Evolutionary conservation across 129 eudicot species (phyloP).

Genomic region (Cynara cardunculus): DNA sequence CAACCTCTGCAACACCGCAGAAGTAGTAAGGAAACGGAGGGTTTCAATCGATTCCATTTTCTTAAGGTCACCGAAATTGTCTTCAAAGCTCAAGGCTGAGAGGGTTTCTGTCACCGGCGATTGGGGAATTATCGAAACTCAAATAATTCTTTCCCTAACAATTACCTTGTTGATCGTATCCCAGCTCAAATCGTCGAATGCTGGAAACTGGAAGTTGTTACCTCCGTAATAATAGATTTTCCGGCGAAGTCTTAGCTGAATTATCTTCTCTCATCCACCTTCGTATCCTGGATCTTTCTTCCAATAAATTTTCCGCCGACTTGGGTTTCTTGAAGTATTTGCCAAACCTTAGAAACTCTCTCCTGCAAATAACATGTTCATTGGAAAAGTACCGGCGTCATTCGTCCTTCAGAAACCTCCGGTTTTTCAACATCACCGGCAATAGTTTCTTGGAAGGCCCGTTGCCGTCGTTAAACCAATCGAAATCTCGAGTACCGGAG

Average conservation of each 20-base stretch:
- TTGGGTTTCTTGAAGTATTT: conserved; percentile 58
- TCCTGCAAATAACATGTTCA: conserved; percentile 60
- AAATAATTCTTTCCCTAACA: conserved; percentile 53
- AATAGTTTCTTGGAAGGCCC: conserved; percentile 55
- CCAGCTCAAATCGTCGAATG: conserved; percentile 53
- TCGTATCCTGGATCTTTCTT: conserved; percentile 53
- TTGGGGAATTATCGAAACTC: conserved; percentile 59
- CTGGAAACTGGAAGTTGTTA: conserved; percentile 57
- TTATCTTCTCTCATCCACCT: conserved; percentile 49
- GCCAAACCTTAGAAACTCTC: conserved; percentile 60
- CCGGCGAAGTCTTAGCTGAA: conserved; percentile 55
- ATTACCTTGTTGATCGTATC: conserved; percentile 42
- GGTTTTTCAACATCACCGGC: conserved; percentile 62
- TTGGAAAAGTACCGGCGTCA: conserved; percentile 52
- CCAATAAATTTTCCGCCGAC: conserved; percentile 48
- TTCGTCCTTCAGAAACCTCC: conserved; percentile 72
- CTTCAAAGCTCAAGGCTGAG: conserved; percentile 33
- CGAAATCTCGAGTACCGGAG: conserved; percentile 35
- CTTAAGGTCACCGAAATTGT: conserved; percentile 51
- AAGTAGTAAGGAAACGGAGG: conserved; percentile 48
- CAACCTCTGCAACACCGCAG: conserved; percentile 50
- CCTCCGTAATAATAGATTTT: conserved; percentile 47
- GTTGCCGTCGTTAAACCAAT: conserved; percentile 33
- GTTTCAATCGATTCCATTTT: conserved; percentile 28
- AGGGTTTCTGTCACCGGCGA: conserved; percentile 63